These are phyloP conservation scores for Macaranga tanarius DNA, from an alignment of 441 rosid genomes.

Conservation along the genomic window DNA sequence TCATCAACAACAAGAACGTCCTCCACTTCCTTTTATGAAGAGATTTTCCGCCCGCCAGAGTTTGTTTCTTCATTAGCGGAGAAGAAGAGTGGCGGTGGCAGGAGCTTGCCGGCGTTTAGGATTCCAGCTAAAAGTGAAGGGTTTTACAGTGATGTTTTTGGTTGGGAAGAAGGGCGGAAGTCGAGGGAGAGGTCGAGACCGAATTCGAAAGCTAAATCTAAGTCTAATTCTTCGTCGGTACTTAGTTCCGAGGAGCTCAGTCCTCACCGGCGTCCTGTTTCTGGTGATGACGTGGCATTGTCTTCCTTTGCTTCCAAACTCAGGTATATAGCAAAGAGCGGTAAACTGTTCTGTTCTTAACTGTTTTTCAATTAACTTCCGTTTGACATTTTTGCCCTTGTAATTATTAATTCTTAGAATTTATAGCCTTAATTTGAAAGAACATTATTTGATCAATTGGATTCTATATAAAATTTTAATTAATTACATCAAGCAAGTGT, in stretches of 20 bases:
- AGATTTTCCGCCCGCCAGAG: constrained; percentile 55
- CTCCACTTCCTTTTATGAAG: constrained; percentile 55
- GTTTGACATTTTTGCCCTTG: constrained; percentile 18
- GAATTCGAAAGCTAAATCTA: constrained; percentile 50
- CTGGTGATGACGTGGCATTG: constrained; percentile 59
- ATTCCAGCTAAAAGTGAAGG: constrained; percentile 60
- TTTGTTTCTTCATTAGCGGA: constrained; percentile 14
- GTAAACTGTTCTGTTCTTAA: neutral
- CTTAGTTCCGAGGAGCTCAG: constrained; percentile 79
- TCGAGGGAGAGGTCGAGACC: constrained; percentile 57
- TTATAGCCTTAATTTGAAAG: no score
- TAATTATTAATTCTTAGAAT: neutral
- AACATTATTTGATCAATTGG: no score
- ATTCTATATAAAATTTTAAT: no score
- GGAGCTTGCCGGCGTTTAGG: constrained; percentile 63
- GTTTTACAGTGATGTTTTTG: constrained; percentile 68
- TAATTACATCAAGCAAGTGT: no score
- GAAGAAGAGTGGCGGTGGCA: constrained; percentile 36
- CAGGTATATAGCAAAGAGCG: constrained; percentile 40
- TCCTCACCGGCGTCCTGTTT: constrained; percentile 51
- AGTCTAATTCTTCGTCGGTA: constrained; percentile 69
- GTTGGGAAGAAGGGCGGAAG: constrained; percentile 37
- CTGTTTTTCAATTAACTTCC: constrained; percentile 1
- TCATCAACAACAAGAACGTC: constrained; percentile 21
- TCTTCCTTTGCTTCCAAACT: constrained; percentile 79